Evolutionary conservation across 768 basidiomycete genomes (phyloP).

Genomic region (Phylloporus arenicola): DNA sequence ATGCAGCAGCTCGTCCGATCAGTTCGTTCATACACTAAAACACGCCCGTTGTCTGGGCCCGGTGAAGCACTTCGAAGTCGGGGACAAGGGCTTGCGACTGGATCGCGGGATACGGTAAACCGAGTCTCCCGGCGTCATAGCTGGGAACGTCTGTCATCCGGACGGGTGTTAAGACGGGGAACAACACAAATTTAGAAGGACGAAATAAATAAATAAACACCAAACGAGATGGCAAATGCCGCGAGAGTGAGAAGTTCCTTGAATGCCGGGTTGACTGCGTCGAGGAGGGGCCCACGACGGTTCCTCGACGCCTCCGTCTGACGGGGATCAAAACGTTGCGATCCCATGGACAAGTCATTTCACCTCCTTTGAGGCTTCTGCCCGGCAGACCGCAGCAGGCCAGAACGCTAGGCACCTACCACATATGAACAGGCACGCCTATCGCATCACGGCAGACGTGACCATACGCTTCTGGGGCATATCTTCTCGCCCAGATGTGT

Average conservation of each 20-base stretch:
- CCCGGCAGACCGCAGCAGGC: constrained; percentile 4
- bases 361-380: constrained; percentile 13
- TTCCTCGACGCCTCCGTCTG: neutral
- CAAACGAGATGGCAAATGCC: neutral
- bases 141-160: neutral
- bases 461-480: constrained; percentile 3
- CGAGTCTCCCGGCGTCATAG: constrained; percentile 10
- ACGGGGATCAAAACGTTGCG: constrained; percentile 21
- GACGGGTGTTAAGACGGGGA: neutral
- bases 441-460: constrained; percentile 10
- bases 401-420: constrained; percentile 10
- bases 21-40: neutral
- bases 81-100: neutral
- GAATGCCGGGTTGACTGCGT: constrained; percentile 9
- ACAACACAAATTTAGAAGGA: neutral
- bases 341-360: constrained; percentile 15
- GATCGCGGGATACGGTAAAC: constrained; percentile 18
- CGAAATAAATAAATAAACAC: neutral
- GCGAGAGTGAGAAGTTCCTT: constrained; percentile 11
- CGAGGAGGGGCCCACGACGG: neutral
- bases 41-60: neutral
- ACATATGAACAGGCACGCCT: constrained; percentile 6
- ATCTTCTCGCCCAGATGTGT: constrained; percentile 10
- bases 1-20: neutral
- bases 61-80: neutral